Percentiles rank a stretch among this genome's conserved stretches.
Conservation (phyloP, 2,329 filamentous ascomycete species). For the Diaporthe vexans region DNA sequence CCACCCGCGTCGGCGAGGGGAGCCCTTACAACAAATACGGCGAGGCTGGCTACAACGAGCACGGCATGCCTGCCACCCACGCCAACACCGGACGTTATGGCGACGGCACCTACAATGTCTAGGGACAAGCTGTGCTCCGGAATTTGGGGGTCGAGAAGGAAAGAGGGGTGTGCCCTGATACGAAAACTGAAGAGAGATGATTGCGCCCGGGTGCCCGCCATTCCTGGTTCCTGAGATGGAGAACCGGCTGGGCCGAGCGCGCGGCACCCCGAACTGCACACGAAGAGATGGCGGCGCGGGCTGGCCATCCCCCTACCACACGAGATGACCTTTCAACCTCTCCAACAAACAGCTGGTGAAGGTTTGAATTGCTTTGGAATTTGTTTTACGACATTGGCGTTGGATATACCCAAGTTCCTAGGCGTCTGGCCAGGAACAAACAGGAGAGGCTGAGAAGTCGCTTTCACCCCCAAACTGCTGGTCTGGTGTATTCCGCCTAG, state of each 20-base stretch:
- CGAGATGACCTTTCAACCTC: not conserved
- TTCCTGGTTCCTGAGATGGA: not conserved
- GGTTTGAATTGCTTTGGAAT: not conserved
- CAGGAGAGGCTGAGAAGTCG: constrained; percentile 16
- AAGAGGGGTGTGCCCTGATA: not conserved
- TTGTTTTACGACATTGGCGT: not conserved
- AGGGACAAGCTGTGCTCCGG: not conserved
- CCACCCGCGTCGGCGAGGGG: constrained; percentile 49
- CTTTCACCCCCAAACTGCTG: not conserved
- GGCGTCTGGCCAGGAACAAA: not conserved
- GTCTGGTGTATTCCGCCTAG: not conserved
- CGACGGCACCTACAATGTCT: constrained; percentile 41
- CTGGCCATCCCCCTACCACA: not conserved
- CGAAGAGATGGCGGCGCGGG: not conserved
- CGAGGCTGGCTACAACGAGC: constrained; percentile 47
- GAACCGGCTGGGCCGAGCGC: constrained; percentile 18
- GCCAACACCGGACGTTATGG: constrained; percentile 27
- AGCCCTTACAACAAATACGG: constrained; percentile 49
- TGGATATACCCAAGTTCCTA: constrained; percentile 39
- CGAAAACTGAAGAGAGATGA: not conserved
- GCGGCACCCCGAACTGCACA: not conserved
- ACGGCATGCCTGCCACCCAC: constrained; percentile 42
- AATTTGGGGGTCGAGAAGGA: not conserved
- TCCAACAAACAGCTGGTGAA: not conserved
- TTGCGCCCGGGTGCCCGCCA: constrained; percentile 13